Conservation (phyloP, 2,329 filamentous ascomycete species). For the Colletotrichum theobromicola region DNA sequence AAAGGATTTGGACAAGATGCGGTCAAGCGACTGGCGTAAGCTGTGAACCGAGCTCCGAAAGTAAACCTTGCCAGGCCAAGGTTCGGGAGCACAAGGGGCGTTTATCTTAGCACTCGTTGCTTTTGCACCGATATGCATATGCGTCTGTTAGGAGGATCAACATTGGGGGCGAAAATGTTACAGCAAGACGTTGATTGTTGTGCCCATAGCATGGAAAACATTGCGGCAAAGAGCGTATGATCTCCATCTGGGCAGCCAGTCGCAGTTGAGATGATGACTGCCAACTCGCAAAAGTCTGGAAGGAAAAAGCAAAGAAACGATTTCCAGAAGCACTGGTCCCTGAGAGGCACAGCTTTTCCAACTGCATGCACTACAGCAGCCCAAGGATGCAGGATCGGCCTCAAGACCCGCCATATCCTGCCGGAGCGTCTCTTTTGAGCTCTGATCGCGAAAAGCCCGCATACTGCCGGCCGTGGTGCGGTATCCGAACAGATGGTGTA, state of each 20-base stretch:
- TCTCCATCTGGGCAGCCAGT: background rate
- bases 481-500: background rate
- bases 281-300: background rate
- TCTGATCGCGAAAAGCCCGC: constrained; percentile 8
- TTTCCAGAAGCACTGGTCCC: background rate
- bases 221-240: background rate
- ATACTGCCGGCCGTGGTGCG: background rate
- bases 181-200: background rate
- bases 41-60: background rate
- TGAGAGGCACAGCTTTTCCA: background rate
- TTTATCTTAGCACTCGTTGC: constrained; percentile 2
- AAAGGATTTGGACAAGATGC: background rate
- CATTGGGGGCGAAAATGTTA: background rate
- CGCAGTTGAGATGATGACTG: background rate
- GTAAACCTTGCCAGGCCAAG: background rate
- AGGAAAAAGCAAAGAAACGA: background rate
- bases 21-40: background rate
- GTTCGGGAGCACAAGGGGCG: background rate
- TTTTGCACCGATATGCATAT: background rate
- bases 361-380: background rate
- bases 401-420: background rate
- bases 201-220: background rate
- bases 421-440: background rate
- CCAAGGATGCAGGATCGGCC: background rate
- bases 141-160: background rate